A percentile compares a stretch with the other conserved stretches of the same genome.
phyloP scores from a whole-genome alignment of 495 filamentous ascomycete genomes.

The Trichoderma asperelloides region DNA sequence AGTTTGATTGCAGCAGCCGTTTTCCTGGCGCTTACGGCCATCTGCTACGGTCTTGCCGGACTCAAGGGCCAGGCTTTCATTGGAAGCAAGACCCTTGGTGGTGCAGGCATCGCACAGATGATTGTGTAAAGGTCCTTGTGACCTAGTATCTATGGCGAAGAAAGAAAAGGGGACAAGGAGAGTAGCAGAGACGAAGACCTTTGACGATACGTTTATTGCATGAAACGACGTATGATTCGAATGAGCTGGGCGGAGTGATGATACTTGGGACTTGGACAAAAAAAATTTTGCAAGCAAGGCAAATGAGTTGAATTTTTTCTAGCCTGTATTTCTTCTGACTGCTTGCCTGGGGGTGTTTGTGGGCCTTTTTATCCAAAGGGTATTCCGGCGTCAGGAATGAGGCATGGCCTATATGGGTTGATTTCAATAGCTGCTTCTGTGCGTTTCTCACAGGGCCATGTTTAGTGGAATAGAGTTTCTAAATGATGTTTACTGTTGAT shows the following conservation, averaged over 20 bases:
- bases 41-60: slow-evolving; percentile 78
- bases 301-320: neutral
- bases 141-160: too few relatives aligned
- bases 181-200: neutral
- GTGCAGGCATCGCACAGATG: slow-evolving; percentile 94
- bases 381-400: slow-evolving; percentile 3
- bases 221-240: neutral
- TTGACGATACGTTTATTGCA: neutral
- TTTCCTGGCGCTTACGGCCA: slow-evolving; percentile 62
- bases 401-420: neutral
- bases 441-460: neutral
- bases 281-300: neutral
- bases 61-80: slow-evolving; percentile 90
- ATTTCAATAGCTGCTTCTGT: neutral
- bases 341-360: neutral
- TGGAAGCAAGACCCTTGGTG: slow-evolving; percentile 93
- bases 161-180: neutral
- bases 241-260: neutral
- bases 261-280: neutral
- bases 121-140: slow-evolving; percentile 61
- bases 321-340: neutral
- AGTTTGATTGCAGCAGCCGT: slow-evolving; percentile 82
- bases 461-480: neutral
- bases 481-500: neutral
- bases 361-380: neutral